Evolutionary conservation across 208 protist genomes (phyloP).

Genomic region (Acanthamoeba culbertsoni): DNA sequence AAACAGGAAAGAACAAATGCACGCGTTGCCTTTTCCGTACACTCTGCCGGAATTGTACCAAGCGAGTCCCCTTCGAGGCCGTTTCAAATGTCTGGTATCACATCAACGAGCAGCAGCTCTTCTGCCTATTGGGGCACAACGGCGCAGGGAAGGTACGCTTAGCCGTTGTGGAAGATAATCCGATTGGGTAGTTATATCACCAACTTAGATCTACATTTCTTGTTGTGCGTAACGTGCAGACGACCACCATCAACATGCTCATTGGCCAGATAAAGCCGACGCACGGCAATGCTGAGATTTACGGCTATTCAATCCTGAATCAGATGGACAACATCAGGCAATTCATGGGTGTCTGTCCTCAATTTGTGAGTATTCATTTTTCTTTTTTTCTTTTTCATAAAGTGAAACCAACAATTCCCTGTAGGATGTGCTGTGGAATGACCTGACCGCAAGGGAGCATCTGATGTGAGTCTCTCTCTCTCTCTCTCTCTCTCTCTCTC

Average conservation of each 20-base stretch:
- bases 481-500: not conserved
- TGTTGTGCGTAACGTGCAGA: not conserved
- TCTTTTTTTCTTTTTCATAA: not conserved
- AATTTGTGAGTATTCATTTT: constrained; percentile 80
- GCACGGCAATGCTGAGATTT: constrained; percentile 76
- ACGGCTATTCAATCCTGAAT: constrained; percentile 72
- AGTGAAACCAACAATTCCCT: no score
- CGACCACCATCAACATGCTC: constrained; percentile 77
- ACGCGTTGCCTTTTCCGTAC: not conserved
- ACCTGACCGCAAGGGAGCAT: constrained; percentile 93
- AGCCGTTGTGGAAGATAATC: not conserved
- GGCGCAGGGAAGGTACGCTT: constrained; percentile 37
- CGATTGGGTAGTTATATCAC: not conserved
- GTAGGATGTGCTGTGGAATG: constrained; percentile 87
- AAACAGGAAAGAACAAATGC: not conserved
- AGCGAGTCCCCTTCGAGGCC: not conserved
- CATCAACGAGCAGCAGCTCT: constrained; percentile 15
- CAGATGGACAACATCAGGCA: constrained; percentile 82
- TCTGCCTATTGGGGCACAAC: constrained; percentile 55
- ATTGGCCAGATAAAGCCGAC: constrained; percentile 85
- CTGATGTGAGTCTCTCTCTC: constrained; percentile 65
- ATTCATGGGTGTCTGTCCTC: constrained; percentile 94
- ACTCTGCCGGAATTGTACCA: not conserved
- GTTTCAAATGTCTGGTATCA: constrained; percentile 31
- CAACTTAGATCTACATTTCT: not conserved